Base-by-base conservation (phyloP, 2,329 filamentous ascomycete genomes). In the Pezicula rhizophila region DNA sequence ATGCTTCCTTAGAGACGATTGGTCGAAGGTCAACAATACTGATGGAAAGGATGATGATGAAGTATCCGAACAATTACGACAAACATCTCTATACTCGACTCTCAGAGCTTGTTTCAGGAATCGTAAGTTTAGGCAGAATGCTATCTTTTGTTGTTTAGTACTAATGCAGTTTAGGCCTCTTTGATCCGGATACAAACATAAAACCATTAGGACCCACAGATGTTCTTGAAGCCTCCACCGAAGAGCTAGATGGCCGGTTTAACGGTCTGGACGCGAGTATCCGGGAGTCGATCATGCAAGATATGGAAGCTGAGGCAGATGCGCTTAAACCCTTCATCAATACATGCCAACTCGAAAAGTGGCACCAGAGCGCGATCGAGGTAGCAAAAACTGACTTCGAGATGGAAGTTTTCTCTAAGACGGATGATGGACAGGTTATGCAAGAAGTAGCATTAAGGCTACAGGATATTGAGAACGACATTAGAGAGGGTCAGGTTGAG, bases 1-100 rank as follows among this genome's bases (percentile, higher is more conserved):
- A 47, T 85, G 89, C 52, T 87, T 87, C 60, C 77, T 92, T 56
- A 81, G 84, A 44, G 91, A 96, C 64, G 81, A 96, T 63, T 99
- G 93, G 93, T 72, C 78, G 23, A 74, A 72, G 50, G 78, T 95
- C 62, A 92, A 93, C 62, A 82, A 88, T 56, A 92, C 87, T 1
- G 80, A 84, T 42, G 75, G 85, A 51, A 85, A 87, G 63, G 80
- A 82, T 49, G 90, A 95, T 60, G 69, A 72, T 3, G 77, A 87
- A 53, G 78, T 89, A 25, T 73, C 82, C 46, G 74, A 77, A 25
- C 72, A 79, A 15, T 68, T 95, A 23, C 71, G 73, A 28, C 69
- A 76, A 49, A 95, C 89, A 4, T 75, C 83, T 25, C 72, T 89
- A 5, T 91, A 83, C 62, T 74, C 72, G 57, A 85, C 88, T 42